A percentile compares a stretch with the other conserved stretches of the same genome.
phyloP scores from a whole-genome alignment of 2,329 filamentous ascomycete genomes.

The Scedosporium apiospermum region DNA sequence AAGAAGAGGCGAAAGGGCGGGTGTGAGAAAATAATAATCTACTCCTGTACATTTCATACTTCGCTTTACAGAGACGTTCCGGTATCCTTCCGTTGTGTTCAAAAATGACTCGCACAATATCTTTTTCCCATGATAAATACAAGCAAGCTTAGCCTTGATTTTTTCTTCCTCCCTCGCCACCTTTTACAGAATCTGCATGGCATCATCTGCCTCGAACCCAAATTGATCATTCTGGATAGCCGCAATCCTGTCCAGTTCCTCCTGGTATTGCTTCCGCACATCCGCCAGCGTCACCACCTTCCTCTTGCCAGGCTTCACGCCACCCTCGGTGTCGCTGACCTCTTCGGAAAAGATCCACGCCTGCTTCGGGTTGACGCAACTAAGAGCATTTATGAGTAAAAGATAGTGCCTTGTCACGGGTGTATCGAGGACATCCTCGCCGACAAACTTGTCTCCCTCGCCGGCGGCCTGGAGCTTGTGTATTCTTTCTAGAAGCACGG shows the following conservation, averaged over 20 bases:
- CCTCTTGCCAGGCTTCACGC: slow-evolving; percentile 39
- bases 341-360: slow-evolving; percentile 68
- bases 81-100: neutral
- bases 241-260: slow-evolving; percentile 78
- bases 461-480: slow-evolving; percentile 51
- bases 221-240: slow-evolving; percentile 86
- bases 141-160: neutral
- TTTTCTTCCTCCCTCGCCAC: neutral
- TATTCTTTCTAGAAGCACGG: slow-evolving; percentile 52
- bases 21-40: too few relatives aligned
- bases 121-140: neutral
- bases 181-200: slow-evolving; percentile 40
- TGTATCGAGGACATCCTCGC: slow-evolving; percentile 51
- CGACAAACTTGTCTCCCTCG: slow-evolving; percentile 46
- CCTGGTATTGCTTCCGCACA: slow-evolving; percentile 79
- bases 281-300: slow-evolving; percentile 79
- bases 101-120: neutral
- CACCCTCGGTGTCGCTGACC: slow-evolving; percentile 10
- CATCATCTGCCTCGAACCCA: slow-evolving; percentile 53
- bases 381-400: slow-evolving; percentile 86
- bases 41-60: too few relatives aligned
- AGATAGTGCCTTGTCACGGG: slow-evolving; percentile 68
- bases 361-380: slow-evolving; percentile 68
- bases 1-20: neutral
- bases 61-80: too few relatives aligned